phyloP scores from a whole-genome alignment of 2,329 filamentous ascomycete species.

The Fusarium sp. region DNA sequence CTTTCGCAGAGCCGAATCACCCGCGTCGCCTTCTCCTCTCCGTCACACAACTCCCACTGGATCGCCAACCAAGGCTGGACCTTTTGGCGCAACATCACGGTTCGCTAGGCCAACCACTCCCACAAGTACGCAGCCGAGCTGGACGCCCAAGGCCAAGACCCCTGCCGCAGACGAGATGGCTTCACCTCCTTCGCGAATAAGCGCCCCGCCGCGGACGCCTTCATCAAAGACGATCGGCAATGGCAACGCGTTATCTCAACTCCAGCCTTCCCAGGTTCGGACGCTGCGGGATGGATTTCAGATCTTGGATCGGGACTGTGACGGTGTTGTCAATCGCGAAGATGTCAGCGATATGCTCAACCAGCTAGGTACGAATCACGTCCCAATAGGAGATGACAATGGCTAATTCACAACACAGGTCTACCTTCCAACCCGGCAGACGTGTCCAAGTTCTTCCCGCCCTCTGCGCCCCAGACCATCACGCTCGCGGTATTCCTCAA shows the following conservation, averaged over 20 bases:
- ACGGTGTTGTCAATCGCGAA: conserved; percentile 84
- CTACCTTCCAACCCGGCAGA: conserved; percentile 81
- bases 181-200: conserved; percentile 51
- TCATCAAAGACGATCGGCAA: conserved; percentile 57
- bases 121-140: conserved; percentile 51
- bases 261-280: conserved; percentile 87
- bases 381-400: neutral
- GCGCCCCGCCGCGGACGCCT: conserved; percentile 51
- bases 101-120: conserved; percentile 61
- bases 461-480: conserved; percentile 79
- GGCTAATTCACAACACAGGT: conserved; percentile 63
- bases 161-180: conserved; percentile 39
- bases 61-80: conserved; percentile 68
- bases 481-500: conserved; percentile 90
- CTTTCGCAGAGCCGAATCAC: conserved; percentile 74
- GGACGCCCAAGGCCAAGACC: conserved; percentile 56
- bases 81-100: conserved; percentile 49
- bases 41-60: conserved; percentile 76
- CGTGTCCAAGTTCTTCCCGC: conserved; percentile 87
- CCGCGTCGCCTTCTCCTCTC: conserved; percentile 76
- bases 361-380: conserved; percentile 76
- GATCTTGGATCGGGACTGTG: conserved; percentile 90
- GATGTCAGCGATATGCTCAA: conserved; percentile 90
- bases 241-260: conserved; percentile 75
- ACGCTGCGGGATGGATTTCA: conserved; percentile 94